Percentiles rank a stretch among this genome's conserved stretches.
Conservation (phyloP, 202 grass and related monocot genomes). For the Zizania palustris region DNA sequence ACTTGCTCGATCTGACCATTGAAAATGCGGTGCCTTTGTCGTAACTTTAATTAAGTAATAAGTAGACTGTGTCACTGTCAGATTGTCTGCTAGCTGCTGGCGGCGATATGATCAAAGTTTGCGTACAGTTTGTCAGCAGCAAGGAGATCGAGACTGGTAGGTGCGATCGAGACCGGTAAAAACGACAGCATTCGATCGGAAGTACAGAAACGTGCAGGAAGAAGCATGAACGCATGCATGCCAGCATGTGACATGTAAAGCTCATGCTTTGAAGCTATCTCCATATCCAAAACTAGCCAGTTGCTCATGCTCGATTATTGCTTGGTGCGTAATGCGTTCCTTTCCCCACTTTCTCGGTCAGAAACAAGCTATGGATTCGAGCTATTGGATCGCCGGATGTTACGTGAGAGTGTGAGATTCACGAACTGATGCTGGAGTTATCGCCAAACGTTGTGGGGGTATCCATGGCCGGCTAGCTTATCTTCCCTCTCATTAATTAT, state of each 20-base stretch:
- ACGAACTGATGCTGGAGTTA: not conserved
- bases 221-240: not conserved
- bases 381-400: not conserved
- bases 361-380: not conserved
- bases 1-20: not conserved
- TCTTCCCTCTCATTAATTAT: slow-evolving; percentile 8
- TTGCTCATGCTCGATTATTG: not conserved
- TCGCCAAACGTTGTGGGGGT: not conserved
- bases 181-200: not conserved
- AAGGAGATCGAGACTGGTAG: not conserved
- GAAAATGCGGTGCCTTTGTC: not conserved
- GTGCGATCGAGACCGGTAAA: not conserved
- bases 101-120: not conserved
- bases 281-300: not conserved
- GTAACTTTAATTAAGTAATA: not conserved
- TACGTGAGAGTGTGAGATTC: slow-evolving; percentile 8
- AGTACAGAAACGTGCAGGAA: not conserved
- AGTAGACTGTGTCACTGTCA: too few relatives aligned
- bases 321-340: not conserved
- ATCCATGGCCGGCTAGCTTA: not conserved
- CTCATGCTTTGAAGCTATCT: slow-evolving; percentile 42
- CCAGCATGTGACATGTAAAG: slow-evolving; percentile 25
- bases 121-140: not conserved
- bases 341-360: not conserved
- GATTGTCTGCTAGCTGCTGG: not conserved